A percentile compares a stretch with the other conserved stretches of the same genome.
These are phyloP conservation scores for Arxiozyma slooffiae DNA, from an alignment of 1,139 yeast species.

Conservation along the genomic window DNA sequence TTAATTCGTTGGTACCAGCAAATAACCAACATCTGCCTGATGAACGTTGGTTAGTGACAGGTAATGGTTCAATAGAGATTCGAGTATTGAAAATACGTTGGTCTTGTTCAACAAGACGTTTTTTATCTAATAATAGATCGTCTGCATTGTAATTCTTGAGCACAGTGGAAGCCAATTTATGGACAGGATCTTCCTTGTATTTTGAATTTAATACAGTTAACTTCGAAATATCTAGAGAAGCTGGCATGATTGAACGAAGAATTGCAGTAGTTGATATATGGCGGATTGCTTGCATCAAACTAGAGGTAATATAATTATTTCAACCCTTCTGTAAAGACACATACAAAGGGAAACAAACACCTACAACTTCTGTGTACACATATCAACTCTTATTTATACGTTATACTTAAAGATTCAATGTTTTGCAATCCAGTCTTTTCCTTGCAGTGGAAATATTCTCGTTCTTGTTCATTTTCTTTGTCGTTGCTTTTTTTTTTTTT, in stretches of 20 bases:
- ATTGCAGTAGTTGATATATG: neutral
- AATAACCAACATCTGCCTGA: slow-evolving; percentile 86
- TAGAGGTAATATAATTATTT: no score
- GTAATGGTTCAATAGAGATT: slow-evolving; percentile 57
- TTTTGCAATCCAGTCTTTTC: no score
- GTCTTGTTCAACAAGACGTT: slow-evolving; percentile 18
- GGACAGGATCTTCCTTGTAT: slow-evolving; percentile 26
- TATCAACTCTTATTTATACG: no score
- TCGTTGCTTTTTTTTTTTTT: no score
- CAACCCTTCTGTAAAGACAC: neutral
- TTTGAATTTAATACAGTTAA: slow-evolving; percentile 30
- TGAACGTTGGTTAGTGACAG: slow-evolving; percentile 61
- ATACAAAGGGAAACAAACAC: no score
- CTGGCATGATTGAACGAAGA: neutral
- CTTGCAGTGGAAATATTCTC: no score
- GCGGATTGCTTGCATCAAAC: neutral
- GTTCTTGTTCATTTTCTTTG: no score
- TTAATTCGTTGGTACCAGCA: slow-evolving; percentile 65
- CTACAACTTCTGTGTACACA: no score
- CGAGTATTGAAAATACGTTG: slow-evolving; percentile 44
- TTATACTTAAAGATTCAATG: no score
- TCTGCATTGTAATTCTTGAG: slow-evolving; percentile 33
- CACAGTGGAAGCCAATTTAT: slow-evolving; percentile 35
- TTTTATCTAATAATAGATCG: slow-evolving; percentile 30
- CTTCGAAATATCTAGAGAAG: slow-evolving; percentile 21